Conservation (phyloP, 164 flowering plant species). For the Magnolia officinalis region DNA sequence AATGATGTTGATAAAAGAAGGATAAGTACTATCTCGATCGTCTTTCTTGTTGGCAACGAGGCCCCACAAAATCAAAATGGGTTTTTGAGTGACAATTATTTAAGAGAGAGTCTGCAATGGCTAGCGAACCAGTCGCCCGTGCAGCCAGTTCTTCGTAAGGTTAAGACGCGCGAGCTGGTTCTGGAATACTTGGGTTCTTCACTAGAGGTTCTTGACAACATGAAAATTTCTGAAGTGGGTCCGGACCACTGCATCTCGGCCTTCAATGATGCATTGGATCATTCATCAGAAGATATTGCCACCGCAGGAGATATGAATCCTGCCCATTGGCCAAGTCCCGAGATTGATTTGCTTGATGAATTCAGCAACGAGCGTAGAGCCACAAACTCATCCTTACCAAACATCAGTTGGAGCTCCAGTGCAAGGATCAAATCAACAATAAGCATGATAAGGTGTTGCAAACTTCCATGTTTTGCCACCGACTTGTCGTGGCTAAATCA, state of each 20-base stretch:
- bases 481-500: constrained; percentile 49
- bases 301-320: constrained; percentile 50
- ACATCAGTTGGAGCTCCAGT: constrained; percentile 62
- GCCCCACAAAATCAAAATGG: constrained; percentile 29
- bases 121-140: constrained; percentile 61
- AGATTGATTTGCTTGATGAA: constrained; percentile 50
- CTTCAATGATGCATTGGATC: constrained; percentile 73
- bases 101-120: constrained; percentile 76
- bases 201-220: constrained; percentile 38
- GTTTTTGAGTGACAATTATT: constrained; percentile 51
- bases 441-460: constrained; percentile 35
- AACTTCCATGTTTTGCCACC: constrained; percentile 56
- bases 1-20: constrained; percentile 45
- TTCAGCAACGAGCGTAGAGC: constrained; percentile 36
- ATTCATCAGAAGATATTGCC: constrained; percentile 37
- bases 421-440: constrained; percentile 37
- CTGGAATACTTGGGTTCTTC: constrained; percentile 42
- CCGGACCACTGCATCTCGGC: constrained; percentile 63
- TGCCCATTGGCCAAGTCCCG: constrained; percentile 82
- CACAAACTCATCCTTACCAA: constrained; percentile 45
- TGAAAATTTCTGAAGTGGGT: constrained; percentile 32
- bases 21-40: constrained; percentile 38
- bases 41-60: constrained; percentile 30
- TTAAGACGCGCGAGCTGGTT: constrained; percentile 56
- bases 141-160: constrained; percentile 48